A percentile compares a stretch with the other conserved stretches of the same genome.
Evolutionary conservation across 257 asterid species (phyloP).

Genomic region (Solanum neorickii): DNA sequence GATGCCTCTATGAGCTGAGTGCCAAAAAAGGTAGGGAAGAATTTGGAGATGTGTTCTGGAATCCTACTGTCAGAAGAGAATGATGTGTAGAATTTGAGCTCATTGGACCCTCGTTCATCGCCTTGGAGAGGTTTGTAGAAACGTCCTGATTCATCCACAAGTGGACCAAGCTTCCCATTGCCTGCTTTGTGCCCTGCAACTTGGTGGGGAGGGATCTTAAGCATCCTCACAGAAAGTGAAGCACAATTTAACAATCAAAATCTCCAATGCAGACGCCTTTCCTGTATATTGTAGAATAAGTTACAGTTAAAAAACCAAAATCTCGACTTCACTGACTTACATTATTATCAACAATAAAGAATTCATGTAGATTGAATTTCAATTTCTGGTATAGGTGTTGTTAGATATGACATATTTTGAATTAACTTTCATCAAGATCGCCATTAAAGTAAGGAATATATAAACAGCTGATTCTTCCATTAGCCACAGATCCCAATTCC

Average conservation of each 20-base stretch:
- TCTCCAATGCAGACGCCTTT: not conserved
- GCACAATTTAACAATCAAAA: not conserved
- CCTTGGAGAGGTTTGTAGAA: constrained; percentile 96
- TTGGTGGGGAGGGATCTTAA: constrained; percentile 71
- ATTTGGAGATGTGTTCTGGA: constrained; percentile 43
- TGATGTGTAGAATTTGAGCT: constrained; percentile 59
- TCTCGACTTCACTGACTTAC: not conserved
- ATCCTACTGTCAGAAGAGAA: constrained; percentile 48
- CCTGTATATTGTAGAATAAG: not conserved
- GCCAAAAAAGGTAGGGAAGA: constrained; percentile 72
- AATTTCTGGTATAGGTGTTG: not conserved
- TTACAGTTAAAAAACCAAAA: not conserved
- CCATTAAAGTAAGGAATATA: not conserved
- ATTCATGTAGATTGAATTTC: not conserved
- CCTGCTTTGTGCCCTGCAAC: constrained; percentile 90
- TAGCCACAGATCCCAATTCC: not conserved
- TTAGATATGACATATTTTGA: not conserved
- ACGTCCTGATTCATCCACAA: constrained; percentile 71
- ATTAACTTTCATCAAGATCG: not conserved
- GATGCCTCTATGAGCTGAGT: constrained; percentile 80
- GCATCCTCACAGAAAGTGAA: constrained; percentile 29
- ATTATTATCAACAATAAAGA: not conserved
- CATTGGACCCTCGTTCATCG: constrained; percentile 63
- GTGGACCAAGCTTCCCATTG: constrained; percentile 71
- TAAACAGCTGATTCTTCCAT: not conserved